These are phyloP conservation scores for Boletus subparvulus DNA, from an alignment of 768 basidiomycete genomes.

Conservation along the genomic window DNA sequence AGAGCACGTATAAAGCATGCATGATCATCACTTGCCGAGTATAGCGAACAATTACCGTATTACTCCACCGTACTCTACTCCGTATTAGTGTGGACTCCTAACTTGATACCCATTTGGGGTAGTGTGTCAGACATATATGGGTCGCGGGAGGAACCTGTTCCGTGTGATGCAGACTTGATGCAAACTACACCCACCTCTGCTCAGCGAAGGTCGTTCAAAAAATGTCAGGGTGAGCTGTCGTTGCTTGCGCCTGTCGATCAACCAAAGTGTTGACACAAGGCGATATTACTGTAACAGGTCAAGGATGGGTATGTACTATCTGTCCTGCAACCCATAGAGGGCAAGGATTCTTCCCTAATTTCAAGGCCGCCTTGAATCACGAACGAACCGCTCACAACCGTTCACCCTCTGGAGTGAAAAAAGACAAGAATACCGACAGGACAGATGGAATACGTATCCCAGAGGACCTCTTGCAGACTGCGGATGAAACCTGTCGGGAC, in stretches of 20 bases:
- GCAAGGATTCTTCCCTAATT: slow-evolving; percentile 23
- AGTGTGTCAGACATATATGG: slow-evolving; percentile 22
- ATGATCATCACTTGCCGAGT: background rate
- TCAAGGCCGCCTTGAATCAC: slow-evolving; percentile 33
- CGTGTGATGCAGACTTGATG: slow-evolving; percentile 17
- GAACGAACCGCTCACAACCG: slow-evolving; percentile 27
- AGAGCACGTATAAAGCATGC: background rate
- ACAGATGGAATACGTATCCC: background rate
- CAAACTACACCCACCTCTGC: slow-evolving; percentile 18
- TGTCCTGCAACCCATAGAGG: slow-evolving; percentile 27
- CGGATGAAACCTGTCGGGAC: slow-evolving; percentile 30
- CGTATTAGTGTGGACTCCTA: slow-evolving; percentile 7
- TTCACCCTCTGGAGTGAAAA: slow-evolving; percentile 6
- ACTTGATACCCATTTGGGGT: slow-evolving; percentile 4
- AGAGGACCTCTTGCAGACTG: slow-evolving; percentile 9
- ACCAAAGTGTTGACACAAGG: background rate
- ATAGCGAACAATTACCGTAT: background rate
- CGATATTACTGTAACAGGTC: slow-evolving; percentile 24
- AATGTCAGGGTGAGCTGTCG: slow-evolving; percentile 20
- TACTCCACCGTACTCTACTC: background rate
- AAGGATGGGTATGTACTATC: slow-evolving; percentile 35
- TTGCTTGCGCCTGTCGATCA: background rate
- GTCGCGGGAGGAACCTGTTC: slow-evolving; percentile 9
- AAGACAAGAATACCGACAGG: background rate
- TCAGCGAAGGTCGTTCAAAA: slow-evolving; percentile 20